Conservation (phyloP, 371 early-diverging fungal genomes). For the Mucor mucedo region DNA sequence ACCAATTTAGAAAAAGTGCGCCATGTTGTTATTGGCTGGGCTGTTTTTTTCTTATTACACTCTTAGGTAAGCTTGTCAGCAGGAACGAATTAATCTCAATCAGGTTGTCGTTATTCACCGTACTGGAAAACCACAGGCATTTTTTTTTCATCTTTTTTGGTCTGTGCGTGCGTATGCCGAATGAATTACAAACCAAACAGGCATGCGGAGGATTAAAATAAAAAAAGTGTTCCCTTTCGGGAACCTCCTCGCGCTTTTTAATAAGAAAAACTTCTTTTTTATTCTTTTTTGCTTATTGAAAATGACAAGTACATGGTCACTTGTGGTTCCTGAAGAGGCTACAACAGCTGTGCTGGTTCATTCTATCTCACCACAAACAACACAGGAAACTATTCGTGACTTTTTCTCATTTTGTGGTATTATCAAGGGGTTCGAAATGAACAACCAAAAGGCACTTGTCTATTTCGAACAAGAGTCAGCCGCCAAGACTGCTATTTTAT, state of each 20-base stretch:
- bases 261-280: background rate
- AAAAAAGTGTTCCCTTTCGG: too few relatives aligned
- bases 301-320: conserved; percentile 9
- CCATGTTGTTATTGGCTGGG: too few relatives aligned
- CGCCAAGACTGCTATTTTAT: conserved; percentile 64
- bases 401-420: conserved; percentile 69
- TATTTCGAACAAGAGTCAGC: conserved; percentile 58
- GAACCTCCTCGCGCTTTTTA: background rate
- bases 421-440: conserved; percentile 60
- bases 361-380: conserved; percentile 42
- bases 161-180: too few relatives aligned
- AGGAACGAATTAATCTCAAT: too few relatives aligned
- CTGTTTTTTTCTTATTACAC: background rate
- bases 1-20: too few relatives aligned
- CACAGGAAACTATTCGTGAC: conserved; percentile 54
- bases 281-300: background rate
- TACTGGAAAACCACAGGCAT: too few relatives aligned
- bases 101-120: too few relatives aligned
- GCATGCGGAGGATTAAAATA: too few relatives aligned
- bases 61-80: too few relatives aligned
- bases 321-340: conserved; percentile 44
- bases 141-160: too few relatives aligned
- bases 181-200: too few relatives aligned
- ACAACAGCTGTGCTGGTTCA: conserved; percentile 49
- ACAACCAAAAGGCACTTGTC: conserved; percentile 48